Evolutionary conservation across 805 yeast species (phyloP), one percentile per base, ranked within the genome.

Genomic region (Gaillardinia entomophila): DNA sequence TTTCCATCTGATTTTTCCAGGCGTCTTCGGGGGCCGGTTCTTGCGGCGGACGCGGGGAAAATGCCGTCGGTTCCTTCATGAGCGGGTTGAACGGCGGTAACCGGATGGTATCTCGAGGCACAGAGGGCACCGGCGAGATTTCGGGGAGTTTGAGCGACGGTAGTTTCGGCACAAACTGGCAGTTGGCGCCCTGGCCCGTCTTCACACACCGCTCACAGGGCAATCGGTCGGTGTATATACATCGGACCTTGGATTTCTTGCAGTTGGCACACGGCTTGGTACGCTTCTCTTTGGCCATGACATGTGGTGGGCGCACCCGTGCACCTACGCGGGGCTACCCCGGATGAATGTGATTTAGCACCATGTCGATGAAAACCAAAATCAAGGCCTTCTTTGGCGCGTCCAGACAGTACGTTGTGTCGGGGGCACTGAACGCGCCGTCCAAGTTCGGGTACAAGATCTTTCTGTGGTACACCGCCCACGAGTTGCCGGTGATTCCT

Each of bases 371-470:
- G 65, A 62, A 54, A 45, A 28, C 47, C 1, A 55, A 48, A 33
- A 57, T 70, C 37, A 60, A 55, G 35, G 30, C 50, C n/a, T 75
- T 80, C 53, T 75, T 77, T 56, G 62, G 71, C n/a, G 45, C 73
- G 7, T 41, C 66, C 19, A 62, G 82, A 40, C 62, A 66, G 33
- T 79, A 73, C 42, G 76, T 75, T 10, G 87, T 84, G 1, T 69
- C 79, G 0, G 95, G 95, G 0, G 92, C 94, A 0, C 75, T 87
- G 3, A 53, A 69, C 3, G 74, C 77, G 45, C 70, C 79, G 0
- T 38, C 59, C 6, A 85, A 84, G 52, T 83, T 75, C 51, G 94
- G 94, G 0, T 71, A 64, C 60, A 79, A 76, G 52, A 81, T 85
- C 18, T 53, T 81, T 14, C 55, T 62, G 24, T 85, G 94, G 94